Conservation (phyloP, 2,329 filamentous ascomycete species). For the Chrysoporthe cubensis region DNA sequence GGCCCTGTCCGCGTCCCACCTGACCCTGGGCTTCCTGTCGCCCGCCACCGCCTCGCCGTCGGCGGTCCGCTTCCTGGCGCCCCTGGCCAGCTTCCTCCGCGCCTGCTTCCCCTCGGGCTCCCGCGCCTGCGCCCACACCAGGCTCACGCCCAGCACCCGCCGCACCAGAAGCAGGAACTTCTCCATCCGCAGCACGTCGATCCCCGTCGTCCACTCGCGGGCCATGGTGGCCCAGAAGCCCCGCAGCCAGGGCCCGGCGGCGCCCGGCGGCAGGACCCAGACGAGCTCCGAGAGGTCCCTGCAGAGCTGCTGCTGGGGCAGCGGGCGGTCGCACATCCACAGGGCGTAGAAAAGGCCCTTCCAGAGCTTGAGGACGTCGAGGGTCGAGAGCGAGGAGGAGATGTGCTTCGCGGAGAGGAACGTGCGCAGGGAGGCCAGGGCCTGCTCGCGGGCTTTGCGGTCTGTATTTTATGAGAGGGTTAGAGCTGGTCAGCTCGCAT, state of each 20-base stretch:
- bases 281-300: constrained; percentile 75
- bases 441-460: constrained; percentile 75
- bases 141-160: constrained; percentile 73
- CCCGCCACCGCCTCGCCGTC: constrained; percentile 11
- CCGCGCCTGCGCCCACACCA: constrained; percentile 50
- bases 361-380: constrained; percentile 88
- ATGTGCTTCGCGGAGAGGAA: constrained; percentile 70
- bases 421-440: constrained; percentile 74
- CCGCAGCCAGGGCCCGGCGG: constrained; percentile 54
- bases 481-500: not conserved
- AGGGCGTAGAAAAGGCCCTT: constrained; percentile 92
- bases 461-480: constrained; percentile 53
- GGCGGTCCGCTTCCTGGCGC: constrained; percentile 6
- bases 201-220: constrained; percentile 65
- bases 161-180: constrained; percentile 90
- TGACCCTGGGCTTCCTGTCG: constrained; percentile 1
- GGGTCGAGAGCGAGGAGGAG: constrained; percentile 58
- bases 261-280: constrained; percentile 56
- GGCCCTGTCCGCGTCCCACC: constrained; percentile 33
- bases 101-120: constrained; percentile 38
- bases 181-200: constrained; percentile 81
- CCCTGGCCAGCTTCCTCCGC: constrained; percentile 39
- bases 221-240: constrained; percentile 75
- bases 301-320: constrained; percentile 84
- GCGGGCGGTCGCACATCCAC: constrained; percentile 90